Conservation (phyloP, 441 rosid genomes). For the Adansonia gregorii region DNA sequence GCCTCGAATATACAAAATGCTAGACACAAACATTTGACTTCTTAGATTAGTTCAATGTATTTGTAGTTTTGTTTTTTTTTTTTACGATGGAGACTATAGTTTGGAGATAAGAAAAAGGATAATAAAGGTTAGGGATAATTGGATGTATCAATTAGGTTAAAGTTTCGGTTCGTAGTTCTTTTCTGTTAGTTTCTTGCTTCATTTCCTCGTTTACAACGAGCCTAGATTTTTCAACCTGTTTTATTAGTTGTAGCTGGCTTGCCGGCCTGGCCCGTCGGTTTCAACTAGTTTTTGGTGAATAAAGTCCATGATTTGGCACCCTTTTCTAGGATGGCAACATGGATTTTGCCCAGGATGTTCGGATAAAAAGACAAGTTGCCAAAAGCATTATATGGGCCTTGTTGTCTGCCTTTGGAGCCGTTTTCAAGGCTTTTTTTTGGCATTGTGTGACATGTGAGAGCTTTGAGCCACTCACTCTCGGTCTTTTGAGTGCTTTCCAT, state of each 20-base stretch:
- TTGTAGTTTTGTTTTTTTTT: not conserved
- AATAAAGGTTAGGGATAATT: no score
- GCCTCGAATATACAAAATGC: not conserved
- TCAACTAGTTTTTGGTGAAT: not conserved
- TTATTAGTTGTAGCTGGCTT: no score
- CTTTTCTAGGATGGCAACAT: not conserved
- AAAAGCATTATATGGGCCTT: not conserved
- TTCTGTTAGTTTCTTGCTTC: no score
- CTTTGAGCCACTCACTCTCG: not conserved
- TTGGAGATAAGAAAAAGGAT: no score
- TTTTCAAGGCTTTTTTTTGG: not conserved
- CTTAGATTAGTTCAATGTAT: not conserved
- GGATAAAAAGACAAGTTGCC: not conserved
- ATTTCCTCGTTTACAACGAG: no score
- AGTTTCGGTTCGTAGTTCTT: no score
- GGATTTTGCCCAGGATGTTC: no score
- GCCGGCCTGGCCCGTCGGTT: not conserved
- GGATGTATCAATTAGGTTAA: no score
- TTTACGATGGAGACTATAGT: no score
- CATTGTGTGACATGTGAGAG: not conserved
- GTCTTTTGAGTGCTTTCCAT: slow-evolving; percentile 2
- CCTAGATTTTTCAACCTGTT: no score
- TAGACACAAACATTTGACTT: not conserved
- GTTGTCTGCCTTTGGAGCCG: not conserved
- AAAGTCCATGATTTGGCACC: not conserved